phyloP scores from a whole-genome alignment of 2,329 filamentous ascomycete species.

The Pseudogymnoascus sp. region DNA sequence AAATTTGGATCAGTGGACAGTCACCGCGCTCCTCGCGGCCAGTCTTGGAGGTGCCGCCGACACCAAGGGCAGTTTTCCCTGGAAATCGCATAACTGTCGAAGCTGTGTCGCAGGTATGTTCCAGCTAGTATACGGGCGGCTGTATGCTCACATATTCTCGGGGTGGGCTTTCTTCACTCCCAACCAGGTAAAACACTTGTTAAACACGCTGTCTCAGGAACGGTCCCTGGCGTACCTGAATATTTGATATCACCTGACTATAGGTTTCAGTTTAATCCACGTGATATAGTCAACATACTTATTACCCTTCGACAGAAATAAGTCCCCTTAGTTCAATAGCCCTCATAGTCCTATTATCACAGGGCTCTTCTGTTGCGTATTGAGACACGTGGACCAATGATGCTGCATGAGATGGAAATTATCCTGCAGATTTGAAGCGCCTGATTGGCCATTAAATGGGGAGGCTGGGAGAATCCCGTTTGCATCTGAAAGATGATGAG shows the following conservation, averaged over 20 bases:
- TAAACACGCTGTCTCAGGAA: slow-evolving; percentile 4
- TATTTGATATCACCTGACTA: neutral
- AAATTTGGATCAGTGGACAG: neutral
- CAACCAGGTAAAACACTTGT: neutral
- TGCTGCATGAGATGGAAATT: slow-evolving; percentile 2
- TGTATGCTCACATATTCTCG: neutral
- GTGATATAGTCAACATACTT: neutral
- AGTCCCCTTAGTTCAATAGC: neutral
- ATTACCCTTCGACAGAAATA: neutral
- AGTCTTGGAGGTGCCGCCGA: neutral
- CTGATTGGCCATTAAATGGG: slow-evolving; percentile 6
- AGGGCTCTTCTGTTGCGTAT: neutral
- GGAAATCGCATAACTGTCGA: neutral
- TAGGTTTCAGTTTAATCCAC: neutral
- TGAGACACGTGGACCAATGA: slow-evolving; percentile 7
- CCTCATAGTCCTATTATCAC: neutral
- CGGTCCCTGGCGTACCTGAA: neutral
- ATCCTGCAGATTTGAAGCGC: neutral
- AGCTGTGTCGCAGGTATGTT: neutral
- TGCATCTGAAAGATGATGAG: neutral
- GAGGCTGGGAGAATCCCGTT: slow-evolving; percentile 4
- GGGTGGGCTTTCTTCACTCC: neutral
- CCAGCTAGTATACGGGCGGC: neutral
- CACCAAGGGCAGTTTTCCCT: neutral
- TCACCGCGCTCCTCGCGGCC: neutral